A percentile compares a stretch with the other conserved stretches of the same genome.
These are phyloP conservation scores for Rhynchospora tenuis DNA, from an alignment of 176 grass and related monocot species.

Conservation along the genomic window DNA sequence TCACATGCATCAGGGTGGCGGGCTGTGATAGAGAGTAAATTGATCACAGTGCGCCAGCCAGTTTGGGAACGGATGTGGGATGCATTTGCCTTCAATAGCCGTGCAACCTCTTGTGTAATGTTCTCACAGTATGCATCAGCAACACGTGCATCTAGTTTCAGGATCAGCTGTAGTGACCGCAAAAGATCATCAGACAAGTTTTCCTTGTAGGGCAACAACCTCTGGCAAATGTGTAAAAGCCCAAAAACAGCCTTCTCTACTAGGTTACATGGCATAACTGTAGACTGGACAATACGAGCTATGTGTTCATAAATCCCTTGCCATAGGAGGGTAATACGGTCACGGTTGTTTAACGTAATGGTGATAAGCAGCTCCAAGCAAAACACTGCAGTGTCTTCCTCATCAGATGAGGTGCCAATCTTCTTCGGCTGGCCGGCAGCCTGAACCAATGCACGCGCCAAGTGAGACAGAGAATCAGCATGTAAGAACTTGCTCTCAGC, in stretches of 20 bases:
- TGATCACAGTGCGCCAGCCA: conserved; percentile 91
- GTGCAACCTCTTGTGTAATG: conserved; percentile 84
- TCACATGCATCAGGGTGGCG: conserved; percentile 97
- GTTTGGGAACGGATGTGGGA: conserved; percentile 89
- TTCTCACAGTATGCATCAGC: conserved; percentile 98
- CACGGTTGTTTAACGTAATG: conserved; percentile 94
- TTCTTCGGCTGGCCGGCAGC: conserved; percentile 78
- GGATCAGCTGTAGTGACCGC: conserved; percentile 71
- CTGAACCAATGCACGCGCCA: conserved; percentile 65
- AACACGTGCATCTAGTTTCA: conserved; percentile 98
- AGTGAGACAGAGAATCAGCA: conserved; percentile 70
- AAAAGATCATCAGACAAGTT: conserved; percentile 89
- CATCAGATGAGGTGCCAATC: conserved; percentile 60
- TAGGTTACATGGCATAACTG: conserved; percentile 89
- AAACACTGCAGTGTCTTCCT: conserved; percentile 80
- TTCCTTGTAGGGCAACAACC: conserved; percentile 94
- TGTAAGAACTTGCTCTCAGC: conserved; percentile 95
- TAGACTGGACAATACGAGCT: conserved; percentile 87
- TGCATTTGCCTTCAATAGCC: conserved; percentile 85
- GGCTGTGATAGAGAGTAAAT: conserved; percentile 82
- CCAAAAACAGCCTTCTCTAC: conserved; percentile 98
- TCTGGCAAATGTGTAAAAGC: conserved; percentile 81
- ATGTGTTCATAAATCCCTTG: conserved; percentile 91
- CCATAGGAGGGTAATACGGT: conserved; percentile 90
- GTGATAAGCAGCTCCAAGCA: conserved; percentile 88